These are phyloP conservation scores for Spiromastix sp. DNA, from an alignment of 2,329 filamentous ascomycete species.

Conservation along the genomic window DNA sequence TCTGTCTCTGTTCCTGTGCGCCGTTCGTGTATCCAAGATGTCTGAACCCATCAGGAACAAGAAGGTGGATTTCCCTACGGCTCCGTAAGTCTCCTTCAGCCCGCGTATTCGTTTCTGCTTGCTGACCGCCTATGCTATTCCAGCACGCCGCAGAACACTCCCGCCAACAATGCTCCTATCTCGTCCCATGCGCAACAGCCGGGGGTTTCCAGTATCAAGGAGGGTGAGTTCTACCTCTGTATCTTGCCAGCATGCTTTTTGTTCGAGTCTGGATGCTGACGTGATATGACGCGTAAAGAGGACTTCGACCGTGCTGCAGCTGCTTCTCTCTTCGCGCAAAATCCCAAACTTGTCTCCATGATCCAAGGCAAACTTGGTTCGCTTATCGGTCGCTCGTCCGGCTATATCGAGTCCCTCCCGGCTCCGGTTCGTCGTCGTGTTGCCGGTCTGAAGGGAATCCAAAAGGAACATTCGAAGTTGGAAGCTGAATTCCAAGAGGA, in stretches of 20 bases:
- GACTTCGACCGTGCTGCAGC: constrained; percentile 78
- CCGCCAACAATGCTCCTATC: constrained; percentile 89
- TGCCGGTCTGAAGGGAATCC: constrained; percentile 89
- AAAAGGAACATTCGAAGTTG: constrained; percentile 97
- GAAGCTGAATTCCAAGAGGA: constrained; percentile 98
- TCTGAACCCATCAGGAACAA: constrained; percentile 60
- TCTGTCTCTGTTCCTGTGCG: constrained; percentile 14
- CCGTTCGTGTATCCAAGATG: constrained; percentile 34
- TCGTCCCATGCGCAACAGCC: constrained; percentile 96
- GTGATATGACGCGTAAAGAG: constrained; percentile 47
- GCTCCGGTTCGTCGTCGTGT: constrained; percentile 83
- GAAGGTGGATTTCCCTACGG: constrained; percentile 50
- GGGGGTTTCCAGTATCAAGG: constrained; percentile 87
- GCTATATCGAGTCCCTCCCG: constrained; percentile 95
- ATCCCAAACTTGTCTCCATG: constrained; percentile 90
- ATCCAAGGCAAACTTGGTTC: constrained; percentile 93
- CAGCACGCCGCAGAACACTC: constrained; percentile 98
- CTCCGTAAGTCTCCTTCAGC: constrained; percentile 46
- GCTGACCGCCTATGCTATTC: constrained; percentile 14
- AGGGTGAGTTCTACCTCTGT: constrained; percentile 56
- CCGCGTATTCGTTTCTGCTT: constrained; percentile 4
- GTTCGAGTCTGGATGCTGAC: not conserved
- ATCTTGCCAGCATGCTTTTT: constrained; percentile 3
- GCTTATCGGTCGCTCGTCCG: constrained; percentile 88
- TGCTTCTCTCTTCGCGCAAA: constrained; percentile 88